Evolutionary conservation across 495 filamentous ascomycete species (phyloP).

Genomic region (Extremus antarcticus): DNA sequence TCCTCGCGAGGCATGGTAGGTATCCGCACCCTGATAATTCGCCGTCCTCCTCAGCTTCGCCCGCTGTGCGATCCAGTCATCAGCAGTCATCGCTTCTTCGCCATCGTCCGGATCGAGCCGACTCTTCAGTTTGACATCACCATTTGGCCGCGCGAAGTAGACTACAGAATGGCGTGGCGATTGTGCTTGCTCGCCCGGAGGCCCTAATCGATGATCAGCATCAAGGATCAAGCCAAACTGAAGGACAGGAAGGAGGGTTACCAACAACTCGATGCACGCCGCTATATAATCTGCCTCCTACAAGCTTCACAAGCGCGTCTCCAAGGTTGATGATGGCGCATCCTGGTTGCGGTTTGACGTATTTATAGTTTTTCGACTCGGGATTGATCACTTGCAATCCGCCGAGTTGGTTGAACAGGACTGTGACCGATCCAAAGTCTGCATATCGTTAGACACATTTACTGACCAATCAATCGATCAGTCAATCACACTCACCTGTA

Average conservation of each 20-base stretch:
- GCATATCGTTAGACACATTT: background rate
- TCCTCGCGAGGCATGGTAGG: background rate
- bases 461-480: too few species aligned
- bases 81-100: constrained; percentile 6
- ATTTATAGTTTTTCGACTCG: constrained; percentile 8
- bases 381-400: constrained; percentile 15
- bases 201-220: background rate
- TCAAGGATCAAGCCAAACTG: background rate
- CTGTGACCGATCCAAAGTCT: constrained; percentile 29
- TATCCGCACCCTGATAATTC: constrained; percentile 1
- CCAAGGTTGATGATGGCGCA: constrained; percentile 10
- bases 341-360: constrained; percentile 8
- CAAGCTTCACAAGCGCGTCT: constrained; percentile 10
- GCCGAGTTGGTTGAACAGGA: constrained; percentile 30
- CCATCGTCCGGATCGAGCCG: constrained; percentile 3
- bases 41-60: constrained; percentile 10
- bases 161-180: constrained; percentile 8
- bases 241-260: background rate
- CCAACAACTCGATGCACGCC: constrained; percentile 8
- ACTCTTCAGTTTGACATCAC: constrained; percentile 2
- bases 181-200: constrained; percentile 8
- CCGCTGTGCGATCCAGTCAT: constrained; percentile 10
- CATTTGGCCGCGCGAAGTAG: constrained; percentile 12
- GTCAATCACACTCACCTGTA: constrained; percentile 8
- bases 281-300: constrained; percentile 3